These are phyloP conservation scores for Coleophoma eucalyptorum DNA, from an alignment of 2,329 filamentous ascomycete genomes.

Conservation along the genomic window DNA sequence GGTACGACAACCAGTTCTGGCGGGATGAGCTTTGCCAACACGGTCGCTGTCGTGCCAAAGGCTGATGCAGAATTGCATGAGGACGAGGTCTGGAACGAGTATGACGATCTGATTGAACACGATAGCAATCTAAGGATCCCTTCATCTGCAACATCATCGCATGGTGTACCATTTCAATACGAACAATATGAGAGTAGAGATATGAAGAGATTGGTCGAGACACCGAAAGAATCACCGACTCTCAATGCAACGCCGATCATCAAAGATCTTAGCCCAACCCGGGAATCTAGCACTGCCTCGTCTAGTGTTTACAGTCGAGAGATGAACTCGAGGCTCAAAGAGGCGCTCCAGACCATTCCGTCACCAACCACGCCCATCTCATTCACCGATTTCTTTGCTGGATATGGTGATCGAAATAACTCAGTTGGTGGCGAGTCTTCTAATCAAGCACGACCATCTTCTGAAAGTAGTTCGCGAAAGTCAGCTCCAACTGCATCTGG, in stretches of 20 bases:
- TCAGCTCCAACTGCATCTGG: conserved; percentile 15
- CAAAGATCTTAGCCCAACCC: conserved; percentile 9
- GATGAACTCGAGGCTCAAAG: conserved; percentile 48
- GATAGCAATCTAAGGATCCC: conserved; percentile 41
- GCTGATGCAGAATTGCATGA: conserved; percentile 61
- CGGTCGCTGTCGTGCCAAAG: conserved; percentile 63
- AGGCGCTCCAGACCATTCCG: conserved; percentile 38
- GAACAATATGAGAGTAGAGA: conserved; percentile 38
- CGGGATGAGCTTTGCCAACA: conserved; percentile 50
- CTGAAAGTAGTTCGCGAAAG: conserved; percentile 12
- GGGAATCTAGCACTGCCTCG: conserved; percentile 24
- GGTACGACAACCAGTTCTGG: conserved; percentile 60
- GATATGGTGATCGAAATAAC: conserved; percentile 34
- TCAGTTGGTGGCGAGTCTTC: conserved; percentile 8
- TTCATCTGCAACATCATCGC: conserved; percentile 51
- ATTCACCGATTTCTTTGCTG: conserved; percentile 37
- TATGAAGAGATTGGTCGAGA: conserved; percentile 15
- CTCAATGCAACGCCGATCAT: conserved; percentile 12
- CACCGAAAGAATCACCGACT: conserved; percentile 18
- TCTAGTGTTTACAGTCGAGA: conserved; percentile 53
- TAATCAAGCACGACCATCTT: conserved; percentile 5
- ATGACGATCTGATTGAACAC: conserved; percentile 81
- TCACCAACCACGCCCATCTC: conserved; percentile 41
- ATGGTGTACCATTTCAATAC: conserved; percentile 51
- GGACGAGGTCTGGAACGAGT: conserved; percentile 91